Conservation (phyloP, 129 eudicot genomes). For the Gnaphalium uliginosum region DNA sequence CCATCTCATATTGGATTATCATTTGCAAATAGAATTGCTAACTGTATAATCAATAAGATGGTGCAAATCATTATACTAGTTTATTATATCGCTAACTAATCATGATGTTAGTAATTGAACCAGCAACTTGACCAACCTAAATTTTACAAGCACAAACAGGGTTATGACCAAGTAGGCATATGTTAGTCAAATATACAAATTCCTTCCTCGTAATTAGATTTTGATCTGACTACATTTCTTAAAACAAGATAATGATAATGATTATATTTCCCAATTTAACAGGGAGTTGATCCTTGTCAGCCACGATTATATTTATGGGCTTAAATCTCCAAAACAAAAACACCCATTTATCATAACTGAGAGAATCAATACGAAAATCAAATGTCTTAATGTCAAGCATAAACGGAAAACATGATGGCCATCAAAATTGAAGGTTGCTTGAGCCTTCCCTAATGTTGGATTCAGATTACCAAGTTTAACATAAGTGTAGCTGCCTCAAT, state of each 20-base stretch:
- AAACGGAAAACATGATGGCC: no score
- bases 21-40: not conserved
- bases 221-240: no score
- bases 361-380: no score
- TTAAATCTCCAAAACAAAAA: no score
- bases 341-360: no score
- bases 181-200: not conserved
- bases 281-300: no score
- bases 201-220: no score
- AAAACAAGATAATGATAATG: no score
- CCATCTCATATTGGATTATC: not conserved
- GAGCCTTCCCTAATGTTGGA: not conserved
- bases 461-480: not conserved
- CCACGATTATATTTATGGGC: no score
- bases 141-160: not conserved
- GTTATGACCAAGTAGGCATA: not conserved
- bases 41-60: not conserved
- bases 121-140: not conserved
- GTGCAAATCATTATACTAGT: not conserved
- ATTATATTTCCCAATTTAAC: no score
- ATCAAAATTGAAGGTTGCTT: not conserved
- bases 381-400: no score
- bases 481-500: not conserved
- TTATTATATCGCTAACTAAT: not conserved
- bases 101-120: not conserved